phyloP scores from a whole-genome alignment of 305 asterid genomes.

The Solanum chacoense region DNA sequence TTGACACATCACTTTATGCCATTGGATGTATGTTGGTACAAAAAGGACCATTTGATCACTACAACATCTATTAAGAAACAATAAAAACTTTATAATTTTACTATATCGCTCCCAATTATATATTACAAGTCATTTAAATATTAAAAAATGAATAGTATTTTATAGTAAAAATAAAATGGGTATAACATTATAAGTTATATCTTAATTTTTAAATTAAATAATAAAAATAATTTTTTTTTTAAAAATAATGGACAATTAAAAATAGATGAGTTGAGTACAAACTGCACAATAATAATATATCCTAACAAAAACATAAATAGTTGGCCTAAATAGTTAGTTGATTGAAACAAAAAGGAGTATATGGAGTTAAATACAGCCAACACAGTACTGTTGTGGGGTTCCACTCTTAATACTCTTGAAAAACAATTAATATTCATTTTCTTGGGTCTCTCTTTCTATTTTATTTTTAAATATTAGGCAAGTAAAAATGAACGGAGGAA shows the following conservation, averaged over 20 bases:
- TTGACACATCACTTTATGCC: not conserved
- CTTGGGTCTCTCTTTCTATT: not conserved
- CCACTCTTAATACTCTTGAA: not conserved
- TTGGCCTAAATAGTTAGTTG: not conserved
- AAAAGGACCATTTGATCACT: not conserved
- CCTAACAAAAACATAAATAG: not conserved
- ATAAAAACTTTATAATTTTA: not conserved
- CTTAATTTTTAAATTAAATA: not conserved
- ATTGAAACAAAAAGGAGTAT: not conserved
- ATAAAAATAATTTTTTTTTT: not conserved
- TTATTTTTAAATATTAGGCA: not conserved
- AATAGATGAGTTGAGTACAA: not conserved
- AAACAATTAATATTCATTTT: not conserved
- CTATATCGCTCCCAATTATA: not conserved
- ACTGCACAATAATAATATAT: not conserved
- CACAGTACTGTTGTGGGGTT: not conserved
- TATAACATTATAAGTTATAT: no score
- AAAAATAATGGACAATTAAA: not conserved
- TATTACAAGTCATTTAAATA: not conserved
- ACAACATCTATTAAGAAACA: not conserved
- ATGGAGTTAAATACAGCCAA: not conserved
- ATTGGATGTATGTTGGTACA: not conserved
- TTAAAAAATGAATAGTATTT: not conserved
- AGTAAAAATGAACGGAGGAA: not conserved
- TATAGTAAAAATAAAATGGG: not conserved